Conservation (phyloP, 106 monocot species). For the Allium sativum region DNA sequence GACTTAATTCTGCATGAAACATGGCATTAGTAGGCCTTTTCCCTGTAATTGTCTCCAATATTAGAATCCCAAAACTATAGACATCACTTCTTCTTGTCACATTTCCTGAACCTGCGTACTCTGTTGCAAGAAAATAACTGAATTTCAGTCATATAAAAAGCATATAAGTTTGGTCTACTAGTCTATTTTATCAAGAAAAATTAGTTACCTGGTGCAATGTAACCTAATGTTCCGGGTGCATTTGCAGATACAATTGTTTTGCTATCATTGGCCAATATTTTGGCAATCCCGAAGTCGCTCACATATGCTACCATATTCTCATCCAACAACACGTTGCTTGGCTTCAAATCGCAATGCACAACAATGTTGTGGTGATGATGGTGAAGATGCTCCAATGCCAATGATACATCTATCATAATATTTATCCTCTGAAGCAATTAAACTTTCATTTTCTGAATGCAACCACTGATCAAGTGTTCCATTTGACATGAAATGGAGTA, state of each 20-base stretch:
- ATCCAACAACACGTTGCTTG: too few species aligned
- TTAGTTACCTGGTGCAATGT: slow-evolving; percentile 12
- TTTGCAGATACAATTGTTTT: too few species aligned
- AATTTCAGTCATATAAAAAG: background rate
- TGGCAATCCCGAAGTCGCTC: slow-evolving; percentile 16
- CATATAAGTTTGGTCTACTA: background rate
- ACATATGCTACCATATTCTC: too few species aligned
- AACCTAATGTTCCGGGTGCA: background rate
- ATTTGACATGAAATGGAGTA: slow-evolving; percentile 21
- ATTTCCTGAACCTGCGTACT: slow-evolving; percentile 4
- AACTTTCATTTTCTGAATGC: slow-evolving; percentile 5
- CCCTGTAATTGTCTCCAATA: slow-evolving; percentile 14
- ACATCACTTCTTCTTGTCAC: slow-evolving; percentile 14
- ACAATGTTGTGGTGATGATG: slow-evolving; percentile 9
- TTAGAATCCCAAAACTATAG: slow-evolving; percentile 20
- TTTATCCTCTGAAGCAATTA: slow-evolving; percentile 14
- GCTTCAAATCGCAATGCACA: slow-evolving; percentile 12
- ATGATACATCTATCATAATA: slow-evolving; percentile 12
- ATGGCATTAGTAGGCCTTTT: slow-evolving; percentile 16
- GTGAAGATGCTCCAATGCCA: slow-evolving; percentile 20
- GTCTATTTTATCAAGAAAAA: background rate
- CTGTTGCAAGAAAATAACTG: slow-evolving; percentile 1
- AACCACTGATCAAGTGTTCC: slow-evolving; percentile 18
- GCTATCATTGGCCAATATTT: slow-evolving; percentile 1
- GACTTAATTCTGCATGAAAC: slow-evolving; percentile 13